Base-by-base conservation (phyloP, 306 rosid genomes). In the Sphenostylis stenocarpa region DNA sequence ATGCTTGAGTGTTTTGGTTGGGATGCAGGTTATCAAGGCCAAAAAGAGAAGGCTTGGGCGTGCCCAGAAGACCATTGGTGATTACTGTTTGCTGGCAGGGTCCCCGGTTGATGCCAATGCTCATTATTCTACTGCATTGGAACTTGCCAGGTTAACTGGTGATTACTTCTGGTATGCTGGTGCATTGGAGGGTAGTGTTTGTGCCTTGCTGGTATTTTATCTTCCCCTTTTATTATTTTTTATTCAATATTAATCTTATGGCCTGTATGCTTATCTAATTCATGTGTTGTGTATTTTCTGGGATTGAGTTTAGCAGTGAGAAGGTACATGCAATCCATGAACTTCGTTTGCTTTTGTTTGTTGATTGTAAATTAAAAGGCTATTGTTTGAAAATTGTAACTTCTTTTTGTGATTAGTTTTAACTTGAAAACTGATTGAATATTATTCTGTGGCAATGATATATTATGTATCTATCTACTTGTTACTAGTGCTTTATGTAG, bases 61-160 rank as follows among this genome's bases (percentile, higher is more conserved):
- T 60, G 97, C 97, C 1, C 99, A 95, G 84, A 95, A 95, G 96
- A 91, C 97, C 20, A 95, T 91, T 62, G 99, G 98, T 73, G 99
- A 92, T 80, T 95, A 95, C 73, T 95, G 99, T 80, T 83, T 95
- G 82, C 76, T 95, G 84, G 99, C 99, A 14, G 99, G 97, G 38
- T 90, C 99, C 19, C 99, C 99, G 0, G 98, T 95, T 69, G 99
- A 95, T 82, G 99, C 98, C 67, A 91, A 90, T 86, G 96, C 95
- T 78, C 98, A 95, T 84, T 95, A 90, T 82, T 60, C 87, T 62
- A 95, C 99, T 67, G 94, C 99, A 21, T 76, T 88, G 48, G 99
- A 95, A 75, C 96, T 95, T 83, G 85, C 96, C 28, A 87, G 99
- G 88, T 84, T 92, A 88, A 95, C 99, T 0, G 88, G 94, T 24